Base-by-base conservation (phyloP, 257 asterid species). In the Primulina huaijiensis region DNA sequence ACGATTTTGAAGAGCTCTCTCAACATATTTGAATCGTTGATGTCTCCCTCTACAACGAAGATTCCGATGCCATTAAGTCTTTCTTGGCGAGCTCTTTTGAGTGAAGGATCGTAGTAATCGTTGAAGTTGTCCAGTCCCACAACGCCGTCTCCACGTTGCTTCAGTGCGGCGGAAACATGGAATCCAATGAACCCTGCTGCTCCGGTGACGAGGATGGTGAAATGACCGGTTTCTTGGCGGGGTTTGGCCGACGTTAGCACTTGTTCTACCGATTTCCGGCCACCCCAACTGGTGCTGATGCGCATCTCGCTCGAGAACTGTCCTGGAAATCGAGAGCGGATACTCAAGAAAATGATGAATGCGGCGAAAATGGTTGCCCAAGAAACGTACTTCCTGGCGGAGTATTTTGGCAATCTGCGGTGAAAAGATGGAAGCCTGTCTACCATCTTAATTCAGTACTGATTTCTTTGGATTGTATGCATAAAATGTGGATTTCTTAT, bases 111-210 rank as follows among this genome's bases (percentile, higher is more conserved):
- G n/a, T 78, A 82, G 68, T 82, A 82, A 55, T 43, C 10, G 76
- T 82, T 82, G 77, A 77, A 82, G 71, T 69, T 72, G 72, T 82
- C 87, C 16, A 80, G 81, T 6, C 84, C 87, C 8, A 82, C 82
- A 17, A 79, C 82, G 2, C 84, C 87, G 40, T 82, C 87, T 0
- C 87, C 87, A 0, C 84, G 82, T 58, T 53, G 74, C 60, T 72
- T 74, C 29, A 79, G 78, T 4, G 84, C 84, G 6, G 72, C 55
- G 12, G 81, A 74, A n/a, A 82, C 87, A 21, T 82, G 87, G 64
- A 77, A 71, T 10, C 87, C 87, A 5, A 82, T 80, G 68, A 82
- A 82, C 5, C 87, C 87, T n/a, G 87, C 84, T 2, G 82, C 84
- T 5, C 87, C 82, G 2, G 87, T 82, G 0, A 80, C 82, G 3